These are phyloP conservation scores for Malus asiatica DNA, from an alignment of 306 rosid species.

Conservation along the genomic window DNA sequence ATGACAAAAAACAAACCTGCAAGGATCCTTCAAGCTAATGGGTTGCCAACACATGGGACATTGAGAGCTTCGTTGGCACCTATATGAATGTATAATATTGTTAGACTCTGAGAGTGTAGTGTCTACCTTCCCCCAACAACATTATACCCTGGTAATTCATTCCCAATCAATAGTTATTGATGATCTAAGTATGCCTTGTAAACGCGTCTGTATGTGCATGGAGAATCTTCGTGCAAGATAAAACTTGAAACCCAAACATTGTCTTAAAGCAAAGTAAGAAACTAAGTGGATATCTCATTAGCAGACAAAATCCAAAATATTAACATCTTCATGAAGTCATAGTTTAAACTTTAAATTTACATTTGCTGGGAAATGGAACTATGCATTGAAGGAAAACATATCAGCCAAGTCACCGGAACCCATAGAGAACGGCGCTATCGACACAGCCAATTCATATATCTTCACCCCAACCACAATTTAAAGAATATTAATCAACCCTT, in stretches of 20 bases:
- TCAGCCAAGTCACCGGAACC: background rate
- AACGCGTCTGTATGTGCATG: background rate
- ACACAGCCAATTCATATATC: background rate
- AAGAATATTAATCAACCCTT: background rate
- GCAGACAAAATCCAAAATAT: background rate
- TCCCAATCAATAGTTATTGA: background rate
- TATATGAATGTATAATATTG: slow-evolving; percentile 17
- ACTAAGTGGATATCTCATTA: background rate
- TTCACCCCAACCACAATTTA: background rate
- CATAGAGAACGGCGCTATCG: background rate
- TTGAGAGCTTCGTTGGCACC: slow-evolving; percentile 95
- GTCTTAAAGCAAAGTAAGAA: background rate
- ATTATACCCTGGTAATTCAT: background rate
- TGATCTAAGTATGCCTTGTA: background rate
- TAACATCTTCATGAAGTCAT: background rate
- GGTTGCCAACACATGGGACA: slow-evolving; percentile 98
- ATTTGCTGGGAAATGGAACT: background rate
- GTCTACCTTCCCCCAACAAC: background rate
- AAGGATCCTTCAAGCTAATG: slow-evolving; percentile 72
- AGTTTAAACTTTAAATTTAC: background rate
- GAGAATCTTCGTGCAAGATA: background rate
- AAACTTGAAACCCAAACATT: background rate
- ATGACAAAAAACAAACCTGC: slow-evolving; percentile 47
- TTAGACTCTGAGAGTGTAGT: slow-evolving; percentile 1
- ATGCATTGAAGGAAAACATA: background rate